phyloP scores from a whole-genome alignment of 805 yeast species.

The Clavispora asparagi region DNA sequence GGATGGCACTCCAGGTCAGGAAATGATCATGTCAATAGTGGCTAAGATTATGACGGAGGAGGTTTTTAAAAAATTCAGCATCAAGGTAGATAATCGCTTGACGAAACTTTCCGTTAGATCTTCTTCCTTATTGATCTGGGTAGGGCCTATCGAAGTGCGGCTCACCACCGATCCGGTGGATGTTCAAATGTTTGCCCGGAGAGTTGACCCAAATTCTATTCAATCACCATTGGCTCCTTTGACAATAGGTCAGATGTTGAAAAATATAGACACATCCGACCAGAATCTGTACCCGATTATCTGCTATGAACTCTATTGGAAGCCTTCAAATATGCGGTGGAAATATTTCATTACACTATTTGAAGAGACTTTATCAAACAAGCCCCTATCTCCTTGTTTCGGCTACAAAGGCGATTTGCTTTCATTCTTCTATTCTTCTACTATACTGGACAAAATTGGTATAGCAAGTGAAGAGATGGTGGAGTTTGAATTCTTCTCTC shows the following conservation, averaged over 20 bases:
- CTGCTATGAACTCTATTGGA: neutral
- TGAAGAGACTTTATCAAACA: neutral
- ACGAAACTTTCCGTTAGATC: neutral
- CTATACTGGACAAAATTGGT: neutral
- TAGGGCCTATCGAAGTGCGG: neutral
- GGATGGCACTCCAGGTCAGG: slow-evolving; percentile 3
- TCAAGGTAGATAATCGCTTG: neutral
- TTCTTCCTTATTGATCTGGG: neutral
- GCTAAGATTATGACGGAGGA: slow-evolving; percentile 10
- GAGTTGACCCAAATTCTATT: neutral
- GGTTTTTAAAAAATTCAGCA: slow-evolving; percentile 2
- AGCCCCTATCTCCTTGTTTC: neutral
- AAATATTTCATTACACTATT: neutral
- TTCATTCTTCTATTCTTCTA: neutral
- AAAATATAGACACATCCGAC: neutral
- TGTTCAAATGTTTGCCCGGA: neutral
- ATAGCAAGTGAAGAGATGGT: neutral
- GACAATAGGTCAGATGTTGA: neutral
- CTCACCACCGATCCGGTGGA: neutral
- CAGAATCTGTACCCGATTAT: neutral
- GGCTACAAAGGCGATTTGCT: neutral
- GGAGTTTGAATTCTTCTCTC: neutral
- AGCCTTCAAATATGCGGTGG: neutral
- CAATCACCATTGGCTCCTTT: neutral
- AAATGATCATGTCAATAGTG: slow-evolving; percentile 6